Base-by-base conservation (phyloP, 2,329 filamentous ascomycete species). In the Hymenoscyphus fraxineus region DNA sequence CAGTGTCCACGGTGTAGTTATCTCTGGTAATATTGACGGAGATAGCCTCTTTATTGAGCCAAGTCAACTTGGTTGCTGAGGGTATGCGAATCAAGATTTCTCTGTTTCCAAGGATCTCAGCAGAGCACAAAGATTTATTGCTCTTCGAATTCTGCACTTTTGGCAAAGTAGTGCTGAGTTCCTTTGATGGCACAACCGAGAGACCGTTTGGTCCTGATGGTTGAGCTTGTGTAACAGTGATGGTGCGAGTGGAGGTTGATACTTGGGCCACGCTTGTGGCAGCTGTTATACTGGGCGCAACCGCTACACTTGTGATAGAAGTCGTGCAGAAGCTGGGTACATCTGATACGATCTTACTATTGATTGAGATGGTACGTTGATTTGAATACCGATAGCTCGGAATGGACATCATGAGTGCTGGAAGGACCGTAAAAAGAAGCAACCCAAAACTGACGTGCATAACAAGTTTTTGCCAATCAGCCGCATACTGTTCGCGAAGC, bases 41-140 rank as follows among this genome's bases (percentile, higher is more conserved):
- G 66, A 88, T 80, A 39, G 85, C 85, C 39, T 84, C 81, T 70
- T 81, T 84, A 3, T 80, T 78, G 57, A 86, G 78, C 84, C 85
- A 88, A 32, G 77, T 77, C 56, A 79, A 79, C 73, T 82, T 87
- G 70, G 78, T 82, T 57, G 73, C 76, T 58, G 78, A 76, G 2
- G 83, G 81, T 13, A 88, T 81, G 60, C 79, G 81, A 60, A 88
- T 79, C 60, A 86, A 73, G 38, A 88, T 81, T 65, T 84, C 80
- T 62, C 81, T 80, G 62, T 78, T 77, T 64, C 81, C 78, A 65
- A 78, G 71, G 15, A 80, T 70, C 63, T 81, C 77, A 13, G 79
- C 81, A 1, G 79, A 79, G 72, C 82, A 85, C n/a, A 79, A 69
- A 6, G 67, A 70, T 62, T 72, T 72, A 38, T 73, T 70, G 35